Conservation (phyloP, 2,329 filamentous ascomycete species). For the Pseudogymnoascus sp. region DNA sequence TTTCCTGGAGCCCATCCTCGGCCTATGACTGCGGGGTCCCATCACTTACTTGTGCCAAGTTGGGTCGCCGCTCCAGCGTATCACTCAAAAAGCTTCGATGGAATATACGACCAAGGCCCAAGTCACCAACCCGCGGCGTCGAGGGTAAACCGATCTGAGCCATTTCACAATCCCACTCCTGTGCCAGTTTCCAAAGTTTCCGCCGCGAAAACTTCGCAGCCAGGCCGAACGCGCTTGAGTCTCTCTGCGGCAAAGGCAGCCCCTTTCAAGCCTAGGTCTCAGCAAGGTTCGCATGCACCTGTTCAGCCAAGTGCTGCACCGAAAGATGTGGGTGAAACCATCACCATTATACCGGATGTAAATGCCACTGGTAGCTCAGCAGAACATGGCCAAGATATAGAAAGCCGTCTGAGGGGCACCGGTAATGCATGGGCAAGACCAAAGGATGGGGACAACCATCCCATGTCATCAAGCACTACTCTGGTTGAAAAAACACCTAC, state of each 20-base stretch:
- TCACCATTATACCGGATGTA: not conserved
- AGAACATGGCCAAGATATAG: not conserved
- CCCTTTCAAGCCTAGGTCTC: conserved; percentile 26
- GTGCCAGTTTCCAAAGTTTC: not conserved
- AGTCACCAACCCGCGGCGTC: not conserved
- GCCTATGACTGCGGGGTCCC: not conserved
- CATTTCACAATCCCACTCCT: not conserved
- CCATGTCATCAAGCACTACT: not conserved
- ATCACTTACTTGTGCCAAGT: not conserved
- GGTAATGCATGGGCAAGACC: not conserved
- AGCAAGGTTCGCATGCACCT: not conserved
- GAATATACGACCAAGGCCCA: not conserved
- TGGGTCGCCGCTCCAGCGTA: conserved; percentile 2
- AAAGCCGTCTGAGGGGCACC: not conserved
- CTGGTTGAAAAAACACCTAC: not conserved
- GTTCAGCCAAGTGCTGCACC: not conserved
- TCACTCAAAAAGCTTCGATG: not conserved
- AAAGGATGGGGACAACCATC: not conserved
- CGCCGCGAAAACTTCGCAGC: not conserved
- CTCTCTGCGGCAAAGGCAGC: conserved; percentile 29
- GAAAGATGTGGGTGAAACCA: not conserved
- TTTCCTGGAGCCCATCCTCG: not conserved
- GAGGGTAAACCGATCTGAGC: conserved; percentile 12
- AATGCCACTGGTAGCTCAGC: not conserved
- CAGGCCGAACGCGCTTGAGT: conserved; percentile 23